Evolutionary conservation across 2,329 filamentous ascomycete genomes (phyloP), one percentile per base, ranked within the genome.

Genomic region (Fusarium begoniae): DNA sequence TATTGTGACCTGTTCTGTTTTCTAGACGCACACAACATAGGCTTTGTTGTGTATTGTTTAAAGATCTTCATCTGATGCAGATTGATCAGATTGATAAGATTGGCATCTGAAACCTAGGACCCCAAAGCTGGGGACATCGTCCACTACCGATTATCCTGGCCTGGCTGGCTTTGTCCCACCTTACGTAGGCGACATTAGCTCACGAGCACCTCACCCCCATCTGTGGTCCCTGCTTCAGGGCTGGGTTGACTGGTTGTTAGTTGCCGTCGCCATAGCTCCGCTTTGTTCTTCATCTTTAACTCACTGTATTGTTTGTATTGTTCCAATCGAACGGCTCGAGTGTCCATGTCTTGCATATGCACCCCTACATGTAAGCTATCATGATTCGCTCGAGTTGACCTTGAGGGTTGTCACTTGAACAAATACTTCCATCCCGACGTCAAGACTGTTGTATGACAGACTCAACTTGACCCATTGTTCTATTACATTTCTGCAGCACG

Each of bases 11-110:
- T 38, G 9, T 51, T n/a, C 65, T 43, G 38, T n/a, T 32, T 55
- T 60, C 41, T 45, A 30, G 26, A 61, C 7, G 11, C 24, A 12
- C 40, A 47, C 43, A 50, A 47, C 26, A 45, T 55, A 37, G 35
- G 24, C 30, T 48, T 51, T 51, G 41, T 54, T 24, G 28, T 45
- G 41, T 26, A 38, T 41, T 51, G 41, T 43, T 69, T 41, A 65
- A 69, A 66, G 70, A 77, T 74, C 74, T 76, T 63, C 50, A 58
- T 66, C 59, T 66, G 44, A 77, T 78, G 77, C 77, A 78, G 26
- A 56, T 73, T 75, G 76, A 79, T 79, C 60, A 72, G 77, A 79
- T 79, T 77, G 77, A 79, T 79, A 79, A 79, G 77, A 78, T 79
- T 70, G 40, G 26, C 53, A 58, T 64, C 70, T 63, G 48, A 65